These are phyloP conservation scores for Fraxinus angustifolia DNA, from an alignment of 305 asterid species.

Conservation along the genomic window DNA sequence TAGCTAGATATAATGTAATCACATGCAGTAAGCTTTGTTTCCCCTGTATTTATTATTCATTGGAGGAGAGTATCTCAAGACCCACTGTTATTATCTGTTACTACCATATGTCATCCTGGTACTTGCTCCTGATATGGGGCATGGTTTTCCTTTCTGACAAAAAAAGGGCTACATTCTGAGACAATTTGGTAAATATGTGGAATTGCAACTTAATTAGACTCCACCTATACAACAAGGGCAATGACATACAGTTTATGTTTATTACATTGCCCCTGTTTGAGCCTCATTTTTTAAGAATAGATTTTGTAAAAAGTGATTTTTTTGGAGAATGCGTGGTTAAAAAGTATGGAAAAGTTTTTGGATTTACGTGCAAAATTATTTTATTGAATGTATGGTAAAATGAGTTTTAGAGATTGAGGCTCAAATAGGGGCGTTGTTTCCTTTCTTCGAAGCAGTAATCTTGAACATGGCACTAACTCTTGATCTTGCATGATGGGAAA, in stretches of 20 bases:
- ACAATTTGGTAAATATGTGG: background rate
- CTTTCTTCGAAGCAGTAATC: conserved; percentile 8
- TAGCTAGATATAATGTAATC: background rate
- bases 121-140: background rate
- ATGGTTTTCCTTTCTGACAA: background rate
- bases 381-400: background rate
- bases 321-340: background rate
- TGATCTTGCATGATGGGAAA: background rate
- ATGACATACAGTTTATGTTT: background rate
- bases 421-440: background rate
- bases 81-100: background rate
- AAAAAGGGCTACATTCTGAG: background rate
- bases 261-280: background rate
- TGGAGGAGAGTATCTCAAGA: background rate
- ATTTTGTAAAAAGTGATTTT: background rate
- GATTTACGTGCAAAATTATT: background rate
- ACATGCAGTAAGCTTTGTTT: background rate
- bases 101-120: background rate
- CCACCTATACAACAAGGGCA: background rate
- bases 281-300: background rate
- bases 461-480: background rate
- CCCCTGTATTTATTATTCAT: conserved; percentile 4
- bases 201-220: background rate
- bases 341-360: background rate
- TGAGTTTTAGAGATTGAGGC: background rate